phyloP scores from a whole-genome alignment of 2,329 filamentous ascomycete species.

The Diaporthe sp. region DNA sequence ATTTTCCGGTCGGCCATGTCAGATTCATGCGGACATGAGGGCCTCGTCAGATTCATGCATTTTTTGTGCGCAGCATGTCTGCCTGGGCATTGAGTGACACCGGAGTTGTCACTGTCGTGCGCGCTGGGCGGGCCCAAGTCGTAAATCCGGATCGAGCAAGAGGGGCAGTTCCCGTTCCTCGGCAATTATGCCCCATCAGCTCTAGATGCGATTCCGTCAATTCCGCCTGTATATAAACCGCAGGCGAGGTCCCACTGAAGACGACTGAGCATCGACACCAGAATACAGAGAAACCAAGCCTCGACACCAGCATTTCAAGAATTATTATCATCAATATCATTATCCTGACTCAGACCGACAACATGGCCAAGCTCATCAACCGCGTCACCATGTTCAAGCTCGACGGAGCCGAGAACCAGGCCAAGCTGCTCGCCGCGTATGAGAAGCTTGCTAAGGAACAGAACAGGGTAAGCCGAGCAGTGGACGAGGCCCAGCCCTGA shows the following conservation, averaged over 20 bases:
- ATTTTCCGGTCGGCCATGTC: constrained; percentile 10
- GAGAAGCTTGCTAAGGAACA: constrained; percentile 55
- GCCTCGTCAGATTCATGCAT: constrained; percentile 2
- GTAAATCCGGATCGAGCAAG: not conserved
- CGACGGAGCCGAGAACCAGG: constrained; percentile 58
- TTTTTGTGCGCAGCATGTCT: not conserved
- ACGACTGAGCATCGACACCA: not conserved
- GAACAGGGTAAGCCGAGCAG: constrained; percentile 54
- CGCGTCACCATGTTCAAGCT: constrained; percentile 69
- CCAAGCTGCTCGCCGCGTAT: constrained; percentile 61
- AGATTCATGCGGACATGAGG: constrained; percentile 22
- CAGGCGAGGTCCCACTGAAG: not conserved
- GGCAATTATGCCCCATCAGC: not conserved
- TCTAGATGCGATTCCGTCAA: not conserved
- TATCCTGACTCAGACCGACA: not conserved
- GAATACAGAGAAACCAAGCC: not conserved
- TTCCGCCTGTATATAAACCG: constrained; percentile 13
- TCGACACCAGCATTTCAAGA: not conserved
- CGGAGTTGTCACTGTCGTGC: not conserved
- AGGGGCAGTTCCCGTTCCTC: constrained; percentile 17
- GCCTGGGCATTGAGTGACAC: constrained; percentile 24
- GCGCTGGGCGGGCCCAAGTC: not conserved
- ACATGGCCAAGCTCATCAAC: constrained; percentile 60
- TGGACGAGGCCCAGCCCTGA: not conserved
- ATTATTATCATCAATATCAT: not conserved